Percentiles rank a stretch among this genome's conserved stretches.
These are phyloP conservation scores for Xylaria acuta DNA, from an alignment of 495 filamentous ascomycete genomes.

Conservation along the genomic window DNA sequence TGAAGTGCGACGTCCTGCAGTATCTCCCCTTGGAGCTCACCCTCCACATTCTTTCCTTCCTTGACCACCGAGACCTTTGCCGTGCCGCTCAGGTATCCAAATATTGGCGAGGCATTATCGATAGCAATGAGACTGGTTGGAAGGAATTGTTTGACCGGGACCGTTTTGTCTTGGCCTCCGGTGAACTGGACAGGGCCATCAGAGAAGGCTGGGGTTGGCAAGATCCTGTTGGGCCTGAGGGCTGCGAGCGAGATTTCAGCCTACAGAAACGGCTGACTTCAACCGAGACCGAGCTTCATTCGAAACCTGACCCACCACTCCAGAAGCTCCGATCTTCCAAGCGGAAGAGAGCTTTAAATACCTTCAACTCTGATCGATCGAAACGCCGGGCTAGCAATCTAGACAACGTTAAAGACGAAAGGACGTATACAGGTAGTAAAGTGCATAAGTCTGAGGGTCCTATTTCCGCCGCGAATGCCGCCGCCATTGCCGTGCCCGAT, in stretches of 20 bases:
- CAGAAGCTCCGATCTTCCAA: slow-evolving; percentile 47
- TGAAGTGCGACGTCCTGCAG: slow-evolving; percentile 91
- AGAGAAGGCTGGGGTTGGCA: slow-evolving; percentile 99
- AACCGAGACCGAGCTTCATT: slow-evolving; percentile 56
- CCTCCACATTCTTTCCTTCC: slow-evolving; percentile 83
- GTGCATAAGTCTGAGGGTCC: slow-evolving; percentile 73
- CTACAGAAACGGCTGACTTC: slow-evolving; percentile 50
- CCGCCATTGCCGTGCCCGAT: slow-evolving; percentile 79
- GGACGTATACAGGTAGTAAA: slow-evolving; percentile 39
- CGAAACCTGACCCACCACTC: slow-evolving; percentile 44
- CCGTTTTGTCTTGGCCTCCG: slow-evolving; percentile 76
- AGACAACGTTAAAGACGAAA: slow-evolving; percentile 48
- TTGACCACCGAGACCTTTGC: slow-evolving; percentile 88
- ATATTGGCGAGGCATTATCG: slow-evolving; percentile 87
- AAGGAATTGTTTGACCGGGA: slow-evolving; percentile 89
- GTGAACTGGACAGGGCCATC: slow-evolving; percentile 86
- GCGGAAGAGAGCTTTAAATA: slow-evolving; percentile 51
- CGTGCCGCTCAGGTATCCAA: slow-evolving; percentile 93
- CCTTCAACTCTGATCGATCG: slow-evolving; percentile 52
- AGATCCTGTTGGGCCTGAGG: slow-evolving; percentile 74
- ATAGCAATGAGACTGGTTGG: slow-evolving; percentile 94
- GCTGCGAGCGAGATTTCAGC: slow-evolving; percentile 82
- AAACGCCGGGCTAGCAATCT: slow-evolving; percentile 60
- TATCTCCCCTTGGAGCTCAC: slow-evolving; percentile 86
- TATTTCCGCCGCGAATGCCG: slow-evolving; percentile 82